These are phyloP conservation scores for Plectranthus barbatus DNA, from an alignment of 257 asterid genomes.

Conservation along the genomic window DNA sequence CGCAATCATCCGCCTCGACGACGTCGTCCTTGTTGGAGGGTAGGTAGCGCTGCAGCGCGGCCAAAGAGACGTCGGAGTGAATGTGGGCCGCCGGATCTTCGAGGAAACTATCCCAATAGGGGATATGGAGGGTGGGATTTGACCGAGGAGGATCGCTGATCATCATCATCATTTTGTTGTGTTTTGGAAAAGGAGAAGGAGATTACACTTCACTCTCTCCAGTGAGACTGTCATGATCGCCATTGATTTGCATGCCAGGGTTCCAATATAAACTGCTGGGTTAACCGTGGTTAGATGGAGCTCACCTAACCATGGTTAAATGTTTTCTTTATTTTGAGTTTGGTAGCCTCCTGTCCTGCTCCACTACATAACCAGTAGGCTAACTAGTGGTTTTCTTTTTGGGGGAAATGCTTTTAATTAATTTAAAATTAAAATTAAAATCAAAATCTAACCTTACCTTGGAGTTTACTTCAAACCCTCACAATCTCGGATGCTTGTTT, in stretches of 20 bases:
- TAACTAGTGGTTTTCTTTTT: constrained; percentile 8
- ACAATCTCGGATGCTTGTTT: constrained; percentile 18
- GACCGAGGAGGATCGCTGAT: constrained; percentile 40
- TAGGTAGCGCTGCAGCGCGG: constrained; percentile 63
- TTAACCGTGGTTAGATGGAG: constrained; percentile 33
- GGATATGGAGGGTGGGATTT: constrained; percentile 69
- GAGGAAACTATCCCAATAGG: constrained; percentile 38
- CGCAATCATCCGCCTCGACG: constrained; percentile 4
- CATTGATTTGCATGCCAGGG: constrained; percentile 23
- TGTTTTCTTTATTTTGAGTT: too few relatives aligned
- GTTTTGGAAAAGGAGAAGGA: too few relatives aligned
- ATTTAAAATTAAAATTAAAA: background rate
- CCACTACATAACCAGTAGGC: constrained; percentile 16
- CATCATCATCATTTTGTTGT: constrained; percentile 35
- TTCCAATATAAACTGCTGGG: constrained; percentile 31
- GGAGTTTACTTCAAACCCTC: constrained; percentile 23
- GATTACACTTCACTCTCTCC: constrained; percentile 7
- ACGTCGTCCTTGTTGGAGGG: constrained; percentile 37
- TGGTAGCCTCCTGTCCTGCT: constrained; percentile 3
- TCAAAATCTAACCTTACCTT: constrained; percentile 22
- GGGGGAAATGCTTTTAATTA: too few relatives aligned
- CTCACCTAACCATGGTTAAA: constrained; percentile 28
- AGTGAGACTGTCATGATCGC: constrained; percentile 34
- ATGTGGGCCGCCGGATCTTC: constrained; percentile 40
- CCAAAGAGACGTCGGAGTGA: constrained; percentile 27